These are phyloP conservation scores for Mychonastes homosphaera DNA, from an alignment of 139 green algal species.

Conservation along the genomic window DNA sequence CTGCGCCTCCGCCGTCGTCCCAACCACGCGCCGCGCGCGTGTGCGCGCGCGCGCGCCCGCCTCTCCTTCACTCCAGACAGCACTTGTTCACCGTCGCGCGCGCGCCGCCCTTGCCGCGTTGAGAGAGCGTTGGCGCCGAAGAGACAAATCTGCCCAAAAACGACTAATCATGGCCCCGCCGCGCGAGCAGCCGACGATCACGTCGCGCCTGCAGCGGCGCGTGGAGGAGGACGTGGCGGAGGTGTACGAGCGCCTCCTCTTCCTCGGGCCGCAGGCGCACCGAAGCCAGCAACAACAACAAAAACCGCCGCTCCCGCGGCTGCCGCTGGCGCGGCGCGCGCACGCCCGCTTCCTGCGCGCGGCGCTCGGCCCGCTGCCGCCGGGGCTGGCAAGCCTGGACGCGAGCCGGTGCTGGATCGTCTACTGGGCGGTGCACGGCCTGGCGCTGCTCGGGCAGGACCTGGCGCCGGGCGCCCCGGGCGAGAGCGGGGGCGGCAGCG, in stretches of 20 bases:
- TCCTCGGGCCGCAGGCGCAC: not conserved
- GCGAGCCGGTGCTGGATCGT: conserved; percentile 78
- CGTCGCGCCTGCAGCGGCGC: not conserved
- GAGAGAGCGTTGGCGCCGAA: too few relatives aligned
- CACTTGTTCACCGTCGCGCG: too few relatives aligned
- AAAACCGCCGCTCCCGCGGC: too few relatives aligned
- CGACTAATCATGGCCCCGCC: too few relatives aligned
- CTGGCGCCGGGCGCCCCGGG: conserved; percentile 9
- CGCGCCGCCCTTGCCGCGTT: too few relatives aligned
- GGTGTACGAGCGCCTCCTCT: conserved; percentile 5
- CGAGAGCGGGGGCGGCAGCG: too few relatives aligned
- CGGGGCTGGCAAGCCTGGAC: conserved; percentile 60
- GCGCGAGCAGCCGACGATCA: not conserved
- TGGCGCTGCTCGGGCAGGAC: conserved; percentile 58
- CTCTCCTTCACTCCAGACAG: too few relatives aligned
- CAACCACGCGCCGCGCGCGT: too few relatives aligned
- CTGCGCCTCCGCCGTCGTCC: too few relatives aligned
- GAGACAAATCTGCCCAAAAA: too few relatives aligned
- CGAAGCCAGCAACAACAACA: not conserved
- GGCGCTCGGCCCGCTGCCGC: conserved; percentile 40
- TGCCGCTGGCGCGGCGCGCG: conserved; percentile 36
- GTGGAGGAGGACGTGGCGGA: conserved; percentile 5
- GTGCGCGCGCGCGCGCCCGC: too few relatives aligned
- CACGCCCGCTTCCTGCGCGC: conserved; percentile 51
- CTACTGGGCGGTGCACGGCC: conserved; percentile 83